A percentile compares a stretch with the other conserved stretches of the same genome.
phyloP scores from a whole-genome alignment of 2,329 filamentous ascomycete species.

The Alternaria brassicae region DNA sequence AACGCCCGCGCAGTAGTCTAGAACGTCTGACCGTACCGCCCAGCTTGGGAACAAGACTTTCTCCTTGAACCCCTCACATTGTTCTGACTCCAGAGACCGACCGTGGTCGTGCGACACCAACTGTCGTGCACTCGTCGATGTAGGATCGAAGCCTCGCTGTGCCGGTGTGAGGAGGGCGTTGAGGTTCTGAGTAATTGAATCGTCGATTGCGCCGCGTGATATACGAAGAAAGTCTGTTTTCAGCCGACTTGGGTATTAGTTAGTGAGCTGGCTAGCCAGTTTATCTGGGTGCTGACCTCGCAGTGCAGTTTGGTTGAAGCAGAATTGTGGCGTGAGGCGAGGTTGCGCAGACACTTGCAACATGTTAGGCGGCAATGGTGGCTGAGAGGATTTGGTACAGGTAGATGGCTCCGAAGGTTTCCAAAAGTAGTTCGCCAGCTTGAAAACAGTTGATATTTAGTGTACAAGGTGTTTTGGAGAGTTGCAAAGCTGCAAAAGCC shows the following conservation, averaged over 20 bases:
- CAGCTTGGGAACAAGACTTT: constrained; percentile 86
- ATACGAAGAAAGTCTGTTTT: constrained; percentile 83
- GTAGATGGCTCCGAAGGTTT: constrained; percentile 25
- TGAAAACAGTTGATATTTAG: constrained; percentile 1
- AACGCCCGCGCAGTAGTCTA: constrained; percentile 88
- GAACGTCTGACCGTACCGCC: constrained; percentile 80
- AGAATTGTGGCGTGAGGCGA: constrained; percentile 57
- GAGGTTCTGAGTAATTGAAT: constrained; percentile 90
- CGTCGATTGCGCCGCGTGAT: constrained; percentile 85
- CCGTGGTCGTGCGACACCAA: constrained; percentile 57
- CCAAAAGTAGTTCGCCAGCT: constrained; percentile 46
- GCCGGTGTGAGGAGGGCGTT: constrained; percentile 86
- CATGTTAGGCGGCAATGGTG: constrained; percentile 39
- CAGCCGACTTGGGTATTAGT: constrained; percentile 39
- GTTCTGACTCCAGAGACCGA: constrained; percentile 63
- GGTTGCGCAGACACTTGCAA: constrained; percentile 52
- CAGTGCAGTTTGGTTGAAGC: constrained; percentile 60
- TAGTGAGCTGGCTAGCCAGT: constrained; percentile 34
- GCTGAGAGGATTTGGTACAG: constrained; percentile 11
- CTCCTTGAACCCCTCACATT: constrained; percentile 77
- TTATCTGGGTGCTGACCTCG: constrained; percentile 49
- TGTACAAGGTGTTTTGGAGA: not conserved
- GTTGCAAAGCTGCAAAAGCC: constrained; percentile 2
- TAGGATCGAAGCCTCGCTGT: constrained; percentile 75
- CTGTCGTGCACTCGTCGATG: constrained; percentile 72